Evolutionary conservation across 306 rosid genomes (phyloP).

Genomic region (Senna siamea): DNA sequence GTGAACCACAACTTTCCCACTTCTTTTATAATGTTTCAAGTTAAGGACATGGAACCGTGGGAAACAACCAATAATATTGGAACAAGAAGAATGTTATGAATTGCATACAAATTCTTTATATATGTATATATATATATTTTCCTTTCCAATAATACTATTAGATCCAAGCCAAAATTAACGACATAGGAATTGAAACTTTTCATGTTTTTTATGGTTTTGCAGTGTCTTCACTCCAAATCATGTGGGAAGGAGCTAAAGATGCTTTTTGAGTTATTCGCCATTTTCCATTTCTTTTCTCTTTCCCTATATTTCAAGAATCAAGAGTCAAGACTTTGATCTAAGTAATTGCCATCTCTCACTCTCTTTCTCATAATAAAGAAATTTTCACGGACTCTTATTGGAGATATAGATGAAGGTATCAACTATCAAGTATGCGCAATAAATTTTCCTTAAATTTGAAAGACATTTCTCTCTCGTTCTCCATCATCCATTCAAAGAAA

Average conservation of each 20-base stretch:
- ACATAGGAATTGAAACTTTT: slow-evolving; percentile 15
- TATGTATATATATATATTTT: too few relatives aligned
- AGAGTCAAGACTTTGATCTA: background rate
- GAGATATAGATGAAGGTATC: background rate
- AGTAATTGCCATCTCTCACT: background rate
- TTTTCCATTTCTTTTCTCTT: background rate
- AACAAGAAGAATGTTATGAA: background rate
- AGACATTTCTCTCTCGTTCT: background rate
- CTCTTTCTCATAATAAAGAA: background rate
- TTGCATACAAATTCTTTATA: background rate
- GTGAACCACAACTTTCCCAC: background rate
- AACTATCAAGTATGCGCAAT: too few relatives aligned
- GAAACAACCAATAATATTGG: background rate
- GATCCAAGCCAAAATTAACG: slow-evolving; percentile 5
- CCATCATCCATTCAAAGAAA: background rate
- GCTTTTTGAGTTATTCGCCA: background rate
- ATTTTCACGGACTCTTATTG: too few relatives aligned
- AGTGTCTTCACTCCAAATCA: slow-evolving; percentile 2
- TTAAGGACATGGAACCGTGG: background rate
- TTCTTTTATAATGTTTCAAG: background rate
- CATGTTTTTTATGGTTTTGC: slow-evolving; percentile 31
- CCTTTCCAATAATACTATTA: background rate
- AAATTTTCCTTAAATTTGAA: background rate
- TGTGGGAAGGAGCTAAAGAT: background rate
- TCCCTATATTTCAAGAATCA: background rate